Conservation (phyloP, 2,329 filamentous ascomycete genomes). For the Aspergillus sp. region DNA sequence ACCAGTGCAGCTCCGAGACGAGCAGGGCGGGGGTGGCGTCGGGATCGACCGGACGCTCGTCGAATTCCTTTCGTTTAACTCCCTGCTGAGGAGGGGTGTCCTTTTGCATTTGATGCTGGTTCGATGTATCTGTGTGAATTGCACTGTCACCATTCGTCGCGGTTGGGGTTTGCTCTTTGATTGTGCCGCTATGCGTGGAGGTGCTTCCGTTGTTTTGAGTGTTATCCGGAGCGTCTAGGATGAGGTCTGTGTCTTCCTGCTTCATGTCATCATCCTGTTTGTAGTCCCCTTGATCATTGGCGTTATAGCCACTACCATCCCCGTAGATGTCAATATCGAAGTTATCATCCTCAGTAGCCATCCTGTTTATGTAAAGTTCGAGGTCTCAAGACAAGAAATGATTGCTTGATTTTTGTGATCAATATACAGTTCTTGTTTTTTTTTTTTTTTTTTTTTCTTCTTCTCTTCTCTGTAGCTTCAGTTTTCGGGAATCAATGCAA, state of each 20-base stretch:
- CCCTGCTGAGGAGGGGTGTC: conserved; percentile 55
- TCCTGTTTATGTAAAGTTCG: conserved; percentile 39
- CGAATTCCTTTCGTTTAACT: conserved; percentile 64
- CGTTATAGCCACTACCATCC: conserved; percentile 57
- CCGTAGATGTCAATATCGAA: conserved; percentile 75
- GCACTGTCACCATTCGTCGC: conserved; percentile 32
- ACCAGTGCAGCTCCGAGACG: conserved; percentile 92
- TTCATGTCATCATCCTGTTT: conserved; percentile 34
- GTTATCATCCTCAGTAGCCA: conserved; percentile 67
- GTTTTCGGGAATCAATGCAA: conserved; percentile 41
- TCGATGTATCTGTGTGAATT: conserved; percentile 24
- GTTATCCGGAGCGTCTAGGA: conserved; percentile 43
- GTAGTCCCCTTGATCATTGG: conserved; percentile 52
- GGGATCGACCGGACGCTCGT: conserved; percentile 61
- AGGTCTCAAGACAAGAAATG: conserved; percentile 37
- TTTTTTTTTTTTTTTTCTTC: conserved; percentile 10
- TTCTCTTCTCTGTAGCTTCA: conserved; percentile 29
- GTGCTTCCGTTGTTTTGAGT: conserved; percentile 31
- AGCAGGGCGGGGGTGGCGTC: conserved; percentile 73
- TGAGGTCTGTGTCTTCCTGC: conserved; percentile 45
- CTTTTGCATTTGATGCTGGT: conserved; percentile 27
- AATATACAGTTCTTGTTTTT: conserved; percentile 45
- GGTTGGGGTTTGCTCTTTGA: conserved; percentile 32
- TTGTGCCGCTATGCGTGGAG: conserved; percentile 25
- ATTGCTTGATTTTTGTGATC: conserved; percentile 42